These are phyloP conservation scores for Entomophthora muscae DNA, from an alignment of 371 early-diverging fungal species.

Conservation along the genomic window DNA sequence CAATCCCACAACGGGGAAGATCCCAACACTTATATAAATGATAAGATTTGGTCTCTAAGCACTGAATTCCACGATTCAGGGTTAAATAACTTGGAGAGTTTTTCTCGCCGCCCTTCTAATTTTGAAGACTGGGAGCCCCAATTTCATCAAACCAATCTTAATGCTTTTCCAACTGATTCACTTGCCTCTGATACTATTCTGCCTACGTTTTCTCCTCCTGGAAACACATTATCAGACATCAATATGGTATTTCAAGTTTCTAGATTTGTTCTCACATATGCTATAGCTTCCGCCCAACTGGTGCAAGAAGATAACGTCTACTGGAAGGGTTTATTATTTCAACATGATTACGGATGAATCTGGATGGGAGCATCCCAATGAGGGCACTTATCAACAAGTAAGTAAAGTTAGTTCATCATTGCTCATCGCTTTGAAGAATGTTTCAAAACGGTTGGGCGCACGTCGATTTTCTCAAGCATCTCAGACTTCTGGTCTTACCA, in stretches of 20 bases:
- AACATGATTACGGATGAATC: conserved; percentile 52
- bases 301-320: conserved; percentile 28
- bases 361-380: conserved; percentile 24
- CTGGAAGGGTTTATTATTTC: conserved; percentile 48
- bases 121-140: conserved; percentile 1
- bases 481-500: background rate
- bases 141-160: background rate
- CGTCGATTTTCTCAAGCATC: background rate
- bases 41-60: background rate
- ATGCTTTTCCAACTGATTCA: background rate
- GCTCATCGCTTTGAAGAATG: background rate
- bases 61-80: background rate
- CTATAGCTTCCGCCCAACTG: conserved; percentile 32
- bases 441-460: background rate
- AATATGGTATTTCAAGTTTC: conserved; percentile 3
- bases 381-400: background rate
- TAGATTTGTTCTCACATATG: background rate
- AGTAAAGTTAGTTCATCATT: background rate
- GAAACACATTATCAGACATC: conserved; percentile 2
- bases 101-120: conserved; percentile 2
- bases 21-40: background rate
- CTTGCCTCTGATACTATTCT: background rate
- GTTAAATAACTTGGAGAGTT: background rate
- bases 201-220: background rate
- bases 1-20: background rate